Conservation (phyloP, 78 protist genomes). For the Guillardia theta region DNA sequence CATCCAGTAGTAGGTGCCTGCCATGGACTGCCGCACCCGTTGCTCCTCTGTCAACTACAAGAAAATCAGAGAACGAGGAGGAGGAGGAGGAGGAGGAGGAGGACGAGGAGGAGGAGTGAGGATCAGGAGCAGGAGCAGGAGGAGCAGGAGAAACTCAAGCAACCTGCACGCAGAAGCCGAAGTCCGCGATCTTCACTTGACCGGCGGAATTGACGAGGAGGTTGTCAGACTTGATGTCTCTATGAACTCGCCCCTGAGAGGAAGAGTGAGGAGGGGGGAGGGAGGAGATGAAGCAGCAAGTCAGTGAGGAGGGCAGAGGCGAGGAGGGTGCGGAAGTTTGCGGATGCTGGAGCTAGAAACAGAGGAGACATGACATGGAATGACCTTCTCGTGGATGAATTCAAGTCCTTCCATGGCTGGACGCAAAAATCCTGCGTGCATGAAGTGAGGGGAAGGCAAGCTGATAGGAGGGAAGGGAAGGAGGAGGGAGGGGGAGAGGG, state of each 20-base stretch:
- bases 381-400: not conserved
- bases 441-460: not conserved
- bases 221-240: slow-evolving; percentile 33
- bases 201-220: slow-evolving; percentile 9
- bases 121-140: too few relatives aligned
- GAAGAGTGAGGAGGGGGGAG: too few relatives aligned
- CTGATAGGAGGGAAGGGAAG: not conserved
- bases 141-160: too few relatives aligned
- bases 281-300: too few relatives aligned
- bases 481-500: not conserved
- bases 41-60: not conserved
- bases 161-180: slow-evolving; percentile 38
- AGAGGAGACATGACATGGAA: too few relatives aligned
- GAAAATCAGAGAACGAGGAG: too few relatives aligned
- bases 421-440: not conserved
- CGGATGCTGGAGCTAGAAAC: too few relatives aligned
- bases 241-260: not conserved
- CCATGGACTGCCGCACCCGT: not conserved
- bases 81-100: too few relatives aligned
- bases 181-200: slow-evolving; percentile 29
- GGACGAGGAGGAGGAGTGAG: too few relatives aligned
- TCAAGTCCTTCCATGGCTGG: not conserved
- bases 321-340: too few relatives aligned
- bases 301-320: too few relatives aligned
- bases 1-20: slow-evolving; percentile 23